phyloP scores from a whole-genome alignment of 1,284 basidiomycete genomes.

The Apiotrichum akiyoshidainum region DNA sequence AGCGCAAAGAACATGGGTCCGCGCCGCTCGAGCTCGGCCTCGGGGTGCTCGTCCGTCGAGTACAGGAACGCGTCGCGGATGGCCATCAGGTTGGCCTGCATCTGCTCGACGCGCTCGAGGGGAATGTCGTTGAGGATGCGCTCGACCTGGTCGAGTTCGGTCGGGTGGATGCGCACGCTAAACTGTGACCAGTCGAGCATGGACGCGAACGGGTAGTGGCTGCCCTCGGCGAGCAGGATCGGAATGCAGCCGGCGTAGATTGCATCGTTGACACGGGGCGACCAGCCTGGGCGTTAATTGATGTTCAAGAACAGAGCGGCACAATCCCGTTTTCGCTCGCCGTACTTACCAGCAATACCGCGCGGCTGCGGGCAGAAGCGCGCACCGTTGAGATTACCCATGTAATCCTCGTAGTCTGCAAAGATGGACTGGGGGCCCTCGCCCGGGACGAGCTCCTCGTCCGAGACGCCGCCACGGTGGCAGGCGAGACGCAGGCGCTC shows the following conservation, averaged over 20 bases:
- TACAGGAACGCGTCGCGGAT: conserved; percentile 54
- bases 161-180: conserved; percentile 50
- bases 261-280: conserved; percentile 53
- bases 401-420: conserved; percentile 47
- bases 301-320: too few relatives aligned
- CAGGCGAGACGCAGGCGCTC: conserved; percentile 46
- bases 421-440: conserved; percentile 40
- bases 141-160: conserved; percentile 51
- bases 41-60: conserved; percentile 42
- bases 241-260: conserved; percentile 55
- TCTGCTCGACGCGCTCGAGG: conserved; percentile 43
- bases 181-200: conserved; percentile 53
- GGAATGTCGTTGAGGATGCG: conserved; percentile 49
- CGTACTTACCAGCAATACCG: conserved; percentile 45
- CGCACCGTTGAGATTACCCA: conserved; percentile 47
- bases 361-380: conserved; percentile 53
- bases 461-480: conserved; percentile 40
- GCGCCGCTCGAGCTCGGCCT: conserved; percentile 42
- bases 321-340: too few relatives aligned
- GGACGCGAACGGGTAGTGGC: conserved; percentile 52
- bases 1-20: conserved; percentile 52
- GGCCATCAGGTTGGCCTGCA: conserved; percentile 52
- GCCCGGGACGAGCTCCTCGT: conserved; percentile 41
- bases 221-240: conserved; percentile 51
- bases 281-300: conserved; percentile 40